Base-by-base conservation (phyloP, 2,329 filamentous ascomycete species). In the Pseudohalonectria lignicola region DNA sequence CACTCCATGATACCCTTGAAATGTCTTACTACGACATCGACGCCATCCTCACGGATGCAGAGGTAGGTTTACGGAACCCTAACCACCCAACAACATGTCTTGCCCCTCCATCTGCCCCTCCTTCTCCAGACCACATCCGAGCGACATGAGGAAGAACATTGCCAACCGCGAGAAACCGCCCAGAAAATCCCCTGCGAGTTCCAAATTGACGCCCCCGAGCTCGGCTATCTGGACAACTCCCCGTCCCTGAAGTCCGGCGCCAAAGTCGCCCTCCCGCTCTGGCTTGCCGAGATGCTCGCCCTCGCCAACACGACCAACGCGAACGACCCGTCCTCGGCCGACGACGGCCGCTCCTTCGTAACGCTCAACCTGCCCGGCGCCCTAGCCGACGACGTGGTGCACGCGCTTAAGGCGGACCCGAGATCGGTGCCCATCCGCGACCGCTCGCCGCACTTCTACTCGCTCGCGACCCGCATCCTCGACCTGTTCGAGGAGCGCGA, bases 181-280 rank as follows among this genome's bases (percentile, higher is more conserved):
- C 49, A 94, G 79, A 96, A 95, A 83, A 76, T 95, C 23, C 90
- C 92, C 30, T 94, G 88, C 66, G 93, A 84, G 37, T 95, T 96
- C 62, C 84, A 94, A 54, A 75, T 95, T 53, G 83, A 90, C 42
- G 80, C 94, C 23, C 82, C 87, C 16, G 79, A 84, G 40, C 75
- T 96, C 33, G 88, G 88, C 48, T 86, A 94, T 57, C 72, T 98
- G 42, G 87, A 94, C 61, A 87, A 87, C 52, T 90, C 86, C 53
- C 73, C 83, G 18, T 62, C 83, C 55, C 79, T 96, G 50, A 92
- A 90, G 57, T 63, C 79, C 39, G 84, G 85, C 43, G 90, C 86
- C 1, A 78, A 80, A 31, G 70, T 96, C 34, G 75, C 82, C 44
- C 77, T 96, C 1, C 92, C 92, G 2, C 71, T 96, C 47, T 98